Percentiles rank a stretch among this genome's conserved stretches.
Evolutionary conservation across 1,284 basidiomycete genomes (phyloP).

Genomic region (Ceratobasidium sp.): DNA sequence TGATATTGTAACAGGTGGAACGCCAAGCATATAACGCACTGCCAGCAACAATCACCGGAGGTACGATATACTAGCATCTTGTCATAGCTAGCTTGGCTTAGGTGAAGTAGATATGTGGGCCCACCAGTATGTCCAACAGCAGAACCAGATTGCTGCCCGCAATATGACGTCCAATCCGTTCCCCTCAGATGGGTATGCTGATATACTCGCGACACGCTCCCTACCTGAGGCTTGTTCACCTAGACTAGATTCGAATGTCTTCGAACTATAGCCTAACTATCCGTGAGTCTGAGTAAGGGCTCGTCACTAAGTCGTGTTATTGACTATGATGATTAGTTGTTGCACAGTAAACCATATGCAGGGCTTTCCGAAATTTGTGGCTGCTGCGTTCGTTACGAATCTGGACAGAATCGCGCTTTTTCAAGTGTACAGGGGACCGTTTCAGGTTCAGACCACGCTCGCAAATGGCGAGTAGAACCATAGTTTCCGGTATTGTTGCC

Average conservation of each 20-base stretch:
- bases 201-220: not conserved
- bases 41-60: constrained; percentile 30
- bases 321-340: constrained; percentile 15
- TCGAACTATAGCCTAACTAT: constrained; percentile 66
- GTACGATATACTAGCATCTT: constrained; percentile 52
- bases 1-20: constrained; percentile 54
- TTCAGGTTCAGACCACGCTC: constrained; percentile 16
- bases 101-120: constrained; percentile 67
- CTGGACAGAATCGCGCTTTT: constrained; percentile 5
- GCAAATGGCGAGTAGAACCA: not conserved
- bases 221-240: constrained; percentile 20
- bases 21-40: constrained; percentile 35
- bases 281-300: constrained; percentile 55
- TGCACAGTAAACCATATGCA: constrained; percentile 39
- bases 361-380: constrained; percentile 35
- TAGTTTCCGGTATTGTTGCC: not conserved
- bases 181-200: constrained; percentile 64
- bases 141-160: constrained; percentile 70
- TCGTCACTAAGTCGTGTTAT: not conserved
- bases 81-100: constrained; percentile 6
- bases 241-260: constrained; percentile 70
- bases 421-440: constrained; percentile 16
- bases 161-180: constrained; percentile 73
- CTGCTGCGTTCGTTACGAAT: constrained; percentile 21
- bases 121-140: constrained; percentile 70